Percentiles rank a stretch among this genome's conserved stretches.
Conservation (phyloP, 139 green algal species). For the Trebouxia sp. region DNA sequence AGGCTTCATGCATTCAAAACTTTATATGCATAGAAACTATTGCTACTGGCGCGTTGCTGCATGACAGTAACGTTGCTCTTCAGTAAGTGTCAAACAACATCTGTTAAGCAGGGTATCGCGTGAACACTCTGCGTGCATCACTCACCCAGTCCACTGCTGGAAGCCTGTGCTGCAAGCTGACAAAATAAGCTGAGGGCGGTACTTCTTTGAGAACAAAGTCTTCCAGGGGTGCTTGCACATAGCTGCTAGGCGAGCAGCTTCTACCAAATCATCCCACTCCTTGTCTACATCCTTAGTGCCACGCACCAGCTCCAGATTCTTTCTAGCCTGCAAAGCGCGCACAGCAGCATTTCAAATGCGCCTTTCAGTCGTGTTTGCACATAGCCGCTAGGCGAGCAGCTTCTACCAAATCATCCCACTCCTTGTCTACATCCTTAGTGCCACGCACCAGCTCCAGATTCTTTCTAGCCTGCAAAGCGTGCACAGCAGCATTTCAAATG, state of each 20-base stretch:
- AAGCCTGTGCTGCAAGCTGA: constrained; percentile 56
- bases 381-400: constrained; percentile 33
- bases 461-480: constrained; percentile 17
- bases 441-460: constrained; percentile 15
- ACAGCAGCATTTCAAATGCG: background rate
- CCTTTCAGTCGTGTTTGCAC: constrained; percentile 44
- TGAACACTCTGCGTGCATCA: too few species aligned
- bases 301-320: constrained; percentile 31
- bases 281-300: constrained; percentile 37
- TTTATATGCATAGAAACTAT: background rate
- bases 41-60: background rate
- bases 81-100: background rate
- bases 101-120: too few species aligned
- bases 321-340: constrained; percentile 20
- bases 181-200: constrained; percentile 60
- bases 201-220: constrained; percentile 46
- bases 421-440: constrained; percentile 36
- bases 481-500: background rate
- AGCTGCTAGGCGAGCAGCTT: constrained; percentile 38
- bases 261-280: constrained; percentile 45
- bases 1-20: too few species aligned
- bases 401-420: constrained; percentile 46
- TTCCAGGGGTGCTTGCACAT: constrained; percentile 42
- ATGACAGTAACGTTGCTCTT: background rate
- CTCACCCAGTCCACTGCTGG: constrained; percentile 59